A percentile compares a stretch with the other conserved stretches of the same genome.
phyloP scores from a whole-genome alignment of 257 asterid species.

The Galeopsis tetrahit region DNA sequence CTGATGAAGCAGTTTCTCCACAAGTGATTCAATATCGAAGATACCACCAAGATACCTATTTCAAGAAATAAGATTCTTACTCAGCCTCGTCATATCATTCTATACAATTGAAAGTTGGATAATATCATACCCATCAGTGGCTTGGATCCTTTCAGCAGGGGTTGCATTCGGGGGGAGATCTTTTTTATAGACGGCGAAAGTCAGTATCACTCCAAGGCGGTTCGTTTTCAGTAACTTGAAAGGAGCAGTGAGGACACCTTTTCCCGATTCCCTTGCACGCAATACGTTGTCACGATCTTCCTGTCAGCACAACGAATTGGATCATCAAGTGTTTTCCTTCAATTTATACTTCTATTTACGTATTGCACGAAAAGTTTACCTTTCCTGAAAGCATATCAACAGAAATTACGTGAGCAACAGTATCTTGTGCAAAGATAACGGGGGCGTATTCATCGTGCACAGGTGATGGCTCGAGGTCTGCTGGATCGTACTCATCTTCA shows the following conservation, averaged over 20 bases:
- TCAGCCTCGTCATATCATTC: neutral
- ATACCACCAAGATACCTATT: slow-evolving; percentile 98
- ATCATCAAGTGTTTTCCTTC: neutral
- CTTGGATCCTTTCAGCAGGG: slow-evolving; percentile 76
- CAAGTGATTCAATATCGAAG: slow-evolving; percentile 94
- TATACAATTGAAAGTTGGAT: slow-evolving; percentile 10
- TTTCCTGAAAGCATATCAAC: slow-evolving; percentile 97
- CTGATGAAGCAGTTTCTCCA: slow-evolving; percentile 96
- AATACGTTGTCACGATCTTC: slow-evolving; percentile 96
- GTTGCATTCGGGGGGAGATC: slow-evolving; percentile 75
- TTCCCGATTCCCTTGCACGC: slow-evolving; percentile 96
- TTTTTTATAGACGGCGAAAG: slow-evolving; percentile 87
- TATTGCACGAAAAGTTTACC: slow-evolving; percentile 46
- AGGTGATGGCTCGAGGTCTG: slow-evolving; percentile 78
- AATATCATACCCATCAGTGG: slow-evolving; percentile 74
- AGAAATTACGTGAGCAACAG: slow-evolving; percentile 91
- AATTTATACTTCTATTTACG: no score
- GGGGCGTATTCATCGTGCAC: slow-evolving; percentile 94
- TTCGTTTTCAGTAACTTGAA: slow-evolving; percentile 89
- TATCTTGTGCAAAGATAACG: slow-evolving; percentile 96
- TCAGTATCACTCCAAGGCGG: slow-evolving; percentile 92
- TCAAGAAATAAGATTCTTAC: slow-evolving; percentile 10
- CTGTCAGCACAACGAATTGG: slow-evolving; percentile 49
- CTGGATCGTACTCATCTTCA: slow-evolving; percentile 76
- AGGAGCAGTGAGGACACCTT: slow-evolving; percentile 98